Evolutionary conservation across 1,139 yeast genomes (phyloP).

Genomic region (Fermentozyma sake): DNA sequence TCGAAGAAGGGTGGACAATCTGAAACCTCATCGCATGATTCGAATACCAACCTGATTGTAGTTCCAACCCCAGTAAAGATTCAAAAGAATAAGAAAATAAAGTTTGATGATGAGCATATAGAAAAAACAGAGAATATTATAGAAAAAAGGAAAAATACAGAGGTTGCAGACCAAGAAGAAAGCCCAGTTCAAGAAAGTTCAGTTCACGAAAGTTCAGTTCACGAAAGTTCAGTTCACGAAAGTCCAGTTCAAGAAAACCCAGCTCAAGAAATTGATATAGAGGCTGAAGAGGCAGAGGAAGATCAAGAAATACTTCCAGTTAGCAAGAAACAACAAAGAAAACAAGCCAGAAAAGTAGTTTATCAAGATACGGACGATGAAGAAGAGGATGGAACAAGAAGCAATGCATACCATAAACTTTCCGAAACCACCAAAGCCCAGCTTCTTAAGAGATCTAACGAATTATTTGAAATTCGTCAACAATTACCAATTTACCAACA

Average conservation of each 20-base stretch:
- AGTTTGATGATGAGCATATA: constrained; percentile 18
- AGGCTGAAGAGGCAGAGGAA: constrained; percentile 3
- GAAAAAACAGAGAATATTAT: not conserved
- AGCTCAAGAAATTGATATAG: constrained; percentile 1
- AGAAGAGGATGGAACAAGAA: constrained; percentile 14
- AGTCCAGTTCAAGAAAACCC: not conserved
- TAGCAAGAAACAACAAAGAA: not conserved
- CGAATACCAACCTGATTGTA: constrained; percentile 2
- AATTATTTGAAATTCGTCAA: constrained; percentile 48
- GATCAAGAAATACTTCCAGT: not conserved
- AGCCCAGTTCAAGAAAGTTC: constrained; percentile 3
- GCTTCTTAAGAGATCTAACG: constrained; percentile 39
- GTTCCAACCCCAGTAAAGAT: constrained; percentile 4
- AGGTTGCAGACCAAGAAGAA: constrained; percentile 1
- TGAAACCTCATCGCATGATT: constrained; percentile 2
- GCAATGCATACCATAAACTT: constrained; percentile 8
- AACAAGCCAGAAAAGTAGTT: constrained; percentile 1
- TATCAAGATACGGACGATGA: constrained; percentile 21
- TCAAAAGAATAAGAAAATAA: constrained; percentile 25
- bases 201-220: not conserved
- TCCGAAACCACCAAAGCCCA: constrained; percentile 11
- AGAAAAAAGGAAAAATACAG: constrained; percentile 1
- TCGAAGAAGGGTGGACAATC: constrained; percentile 7
- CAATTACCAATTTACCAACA: constrained; percentile 76
- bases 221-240: constrained; percentile 1